Evolutionary conservation across 2,329 filamentous ascomycete species (phyloP).

Genomic region (Hyphodiscus sp.): DNA sequence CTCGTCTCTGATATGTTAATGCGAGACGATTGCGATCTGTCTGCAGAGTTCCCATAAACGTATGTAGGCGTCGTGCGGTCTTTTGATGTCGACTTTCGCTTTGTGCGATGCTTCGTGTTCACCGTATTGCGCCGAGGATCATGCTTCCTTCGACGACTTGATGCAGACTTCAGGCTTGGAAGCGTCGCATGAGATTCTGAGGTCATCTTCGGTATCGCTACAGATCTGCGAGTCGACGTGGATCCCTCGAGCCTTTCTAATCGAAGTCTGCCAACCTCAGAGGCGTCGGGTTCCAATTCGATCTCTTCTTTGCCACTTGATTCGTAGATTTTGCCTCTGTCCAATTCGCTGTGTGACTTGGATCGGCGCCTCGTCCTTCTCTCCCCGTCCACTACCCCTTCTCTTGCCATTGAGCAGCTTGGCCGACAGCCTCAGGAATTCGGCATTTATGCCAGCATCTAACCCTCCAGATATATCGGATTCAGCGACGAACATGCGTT

Average conservation of each 20-base stretch:
- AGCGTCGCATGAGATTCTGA: slow-evolving; percentile 23
- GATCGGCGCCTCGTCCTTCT: slow-evolving; percentile 19
- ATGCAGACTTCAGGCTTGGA: slow-evolving; percentile 14
- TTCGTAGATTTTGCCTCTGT: slow-evolving; percentile 12
- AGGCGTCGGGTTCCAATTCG: slow-evolving; percentile 17
- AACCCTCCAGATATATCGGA: background rate
- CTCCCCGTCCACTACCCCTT: slow-evolving; percentile 10
- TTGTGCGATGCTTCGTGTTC: slow-evolving; percentile 17
- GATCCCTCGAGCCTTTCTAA: slow-evolving; percentile 25
- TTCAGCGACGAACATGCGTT: slow-evolving; percentile 12
- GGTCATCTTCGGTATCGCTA: slow-evolving; percentile 19
- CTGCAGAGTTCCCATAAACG: slow-evolving; percentile 17
- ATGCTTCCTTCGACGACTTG: slow-evolving; percentile 20
- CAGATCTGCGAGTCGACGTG: slow-evolving; percentile 9
- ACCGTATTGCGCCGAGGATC: slow-evolving; percentile 14
- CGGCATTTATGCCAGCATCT: slow-evolving; percentile 8
- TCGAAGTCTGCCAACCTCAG: slow-evolving; percentile 21
- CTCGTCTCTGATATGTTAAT: slow-evolving; percentile 17
- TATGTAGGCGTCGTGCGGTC: slow-evolving; percentile 13
- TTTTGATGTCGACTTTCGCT: slow-evolving; percentile 14
- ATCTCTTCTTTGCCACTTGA: slow-evolving; percentile 18
- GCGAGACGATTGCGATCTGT: slow-evolving; percentile 9
- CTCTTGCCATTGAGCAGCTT: slow-evolving; percentile 14
- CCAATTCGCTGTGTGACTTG: slow-evolving; percentile 20
- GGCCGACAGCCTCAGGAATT: slow-evolving; percentile 14